Base-by-base conservation (phyloP, 2,329 filamentous ascomycete genomes). In the Aureobasidium namibiae region DNA sequence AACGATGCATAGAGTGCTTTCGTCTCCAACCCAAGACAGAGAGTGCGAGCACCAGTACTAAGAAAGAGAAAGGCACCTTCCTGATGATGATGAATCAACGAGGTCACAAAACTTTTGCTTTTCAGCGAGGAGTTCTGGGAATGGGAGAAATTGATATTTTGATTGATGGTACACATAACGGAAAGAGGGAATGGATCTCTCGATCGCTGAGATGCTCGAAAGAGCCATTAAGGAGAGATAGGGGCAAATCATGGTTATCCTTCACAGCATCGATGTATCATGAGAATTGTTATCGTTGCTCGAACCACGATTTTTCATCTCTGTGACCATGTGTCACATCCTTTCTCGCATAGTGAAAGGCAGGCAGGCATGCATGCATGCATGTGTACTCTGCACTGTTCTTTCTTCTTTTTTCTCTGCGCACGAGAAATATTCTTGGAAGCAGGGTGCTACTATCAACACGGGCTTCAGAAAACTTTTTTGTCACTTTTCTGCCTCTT, bases 21-120 rank as follows among this genome's bases (percentile, higher is more conserved):
- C 41, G 61, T 48, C 10, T 65, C 66, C 96, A 80, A 87, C 87
- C 91, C 92, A 97, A 97, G 75, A 72, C 89, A 16, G 39, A 18
- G 31, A 26, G 14, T 39, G 14, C 33, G 33, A 23, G 46, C 11
- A 36, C 29, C 29, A 8, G n/a, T 4, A 48, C 26, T 18, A 10
- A 23, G 14, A 26, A 48, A 50, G 23, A 39, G 34, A 52, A 39
- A 39, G 23, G 29, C 18, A 29, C 34, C 24, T 14, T n/a, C 26
- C 16, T 39, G 46, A 36, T 49, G 46, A 50, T 13, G 10, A n/a
- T n/a, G n/a, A n/a, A 16, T 4, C 26, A 16, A 23, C 31, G 16
- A 21, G 24, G 26, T n/a, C 9, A 9, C 16, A 18, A 46, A 1
- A 46, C 5, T 18, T 49, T 49, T 49, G 26, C 26, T 49, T 34